A percentile compares a stretch with the other conserved stretches of the same genome.
Evolutionary conservation across 768 basidiomycete genomes (phyloP).

Genomic region (Cystofilobasidium macerans): DNA sequence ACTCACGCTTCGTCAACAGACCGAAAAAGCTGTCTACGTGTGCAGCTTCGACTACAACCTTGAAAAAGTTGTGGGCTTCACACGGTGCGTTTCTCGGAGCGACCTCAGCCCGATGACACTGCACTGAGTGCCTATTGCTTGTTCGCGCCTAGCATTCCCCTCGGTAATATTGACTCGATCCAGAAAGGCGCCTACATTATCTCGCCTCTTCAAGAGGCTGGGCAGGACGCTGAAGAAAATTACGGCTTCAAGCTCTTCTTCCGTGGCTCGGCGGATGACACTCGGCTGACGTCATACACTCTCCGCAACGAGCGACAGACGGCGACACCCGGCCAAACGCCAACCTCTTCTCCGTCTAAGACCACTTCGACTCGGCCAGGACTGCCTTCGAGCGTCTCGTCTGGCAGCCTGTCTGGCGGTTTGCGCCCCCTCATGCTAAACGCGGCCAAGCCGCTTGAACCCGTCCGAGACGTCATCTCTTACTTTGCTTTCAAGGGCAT

Average conservation of each 20-base stretch:
- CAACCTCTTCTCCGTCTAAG: not conserved
- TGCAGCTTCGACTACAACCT: slow-evolving; percentile 59
- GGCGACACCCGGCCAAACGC: not conserved
- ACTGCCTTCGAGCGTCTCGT: slow-evolving; percentile 35
- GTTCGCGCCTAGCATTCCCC: slow-evolving; percentile 73
- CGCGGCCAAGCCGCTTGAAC: slow-evolving; percentile 44
- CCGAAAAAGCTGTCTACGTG: slow-evolving; percentile 39
- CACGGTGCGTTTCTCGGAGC: slow-evolving; percentile 10
- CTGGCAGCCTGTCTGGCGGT: slow-evolving; percentile 40
- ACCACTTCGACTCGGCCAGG: slow-evolving; percentile 40
- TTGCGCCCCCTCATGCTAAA: slow-evolving; percentile 66
- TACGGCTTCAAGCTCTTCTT: slow-evolving; percentile 65
- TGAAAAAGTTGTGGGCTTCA: slow-evolving; percentile 13
- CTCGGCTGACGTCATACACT: slow-evolving; percentile 74
- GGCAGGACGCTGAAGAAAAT: slow-evolving; percentile 64
- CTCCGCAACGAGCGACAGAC: slow-evolving; percentile 50
- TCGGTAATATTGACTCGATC: slow-evolving; percentile 45
- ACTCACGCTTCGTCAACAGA: slow-evolving; percentile 43
- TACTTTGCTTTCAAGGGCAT: slow-evolving; percentile 41
- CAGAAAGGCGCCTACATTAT: slow-evolving; percentile 79
- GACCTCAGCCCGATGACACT: too few species aligned
- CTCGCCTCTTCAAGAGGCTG: slow-evolving; percentile 83
- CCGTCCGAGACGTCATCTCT: slow-evolving; percentile 1
- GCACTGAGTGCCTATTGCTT: slow-evolving; percentile 6
- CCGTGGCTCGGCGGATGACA: slow-evolving; percentile 58